Evolutionary conservation across 345 rosid species (phyloP).

Genomic region (Eucalyptus rudis): DNA sequence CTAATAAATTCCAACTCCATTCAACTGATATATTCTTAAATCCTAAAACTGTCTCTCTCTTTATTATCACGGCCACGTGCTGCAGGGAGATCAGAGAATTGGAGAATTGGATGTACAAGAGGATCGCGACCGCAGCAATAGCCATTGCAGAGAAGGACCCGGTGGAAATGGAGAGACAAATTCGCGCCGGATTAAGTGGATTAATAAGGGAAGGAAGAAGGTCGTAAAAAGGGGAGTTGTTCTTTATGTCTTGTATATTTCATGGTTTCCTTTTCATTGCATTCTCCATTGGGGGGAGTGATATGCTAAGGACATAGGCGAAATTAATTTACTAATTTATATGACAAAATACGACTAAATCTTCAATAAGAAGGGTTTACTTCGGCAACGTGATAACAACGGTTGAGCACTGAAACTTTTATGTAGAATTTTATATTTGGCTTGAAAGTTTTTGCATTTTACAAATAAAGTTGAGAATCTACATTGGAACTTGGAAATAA

Average conservation of each 20-base stretch:
- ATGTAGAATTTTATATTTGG: background rate
- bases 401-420: background rate
- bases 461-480: background rate
- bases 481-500: background rate
- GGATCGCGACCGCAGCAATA: background rate
- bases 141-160: background rate
- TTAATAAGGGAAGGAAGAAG: background rate
- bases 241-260: background rate
- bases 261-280: background rate
- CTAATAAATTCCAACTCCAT: background rate
- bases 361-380: background rate
- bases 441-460: background rate
- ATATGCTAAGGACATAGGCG: background rate
- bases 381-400: rapidly evolving
- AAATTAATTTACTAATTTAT: too few relatives aligned
- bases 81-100: background rate
- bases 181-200: background rate
- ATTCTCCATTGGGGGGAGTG: background rate
- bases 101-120: background rate
- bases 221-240: background rate
- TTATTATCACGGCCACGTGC: background rate
- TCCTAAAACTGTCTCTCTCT: background rate
- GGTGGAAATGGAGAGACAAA: background rate
- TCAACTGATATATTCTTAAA: background rate
- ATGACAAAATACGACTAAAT: background rate